These are phyloP conservation scores for Alternaria angustiovoidea DNA, from an alignment of 2,329 filamentous ascomycete genomes.

Conservation along the genomic window DNA sequence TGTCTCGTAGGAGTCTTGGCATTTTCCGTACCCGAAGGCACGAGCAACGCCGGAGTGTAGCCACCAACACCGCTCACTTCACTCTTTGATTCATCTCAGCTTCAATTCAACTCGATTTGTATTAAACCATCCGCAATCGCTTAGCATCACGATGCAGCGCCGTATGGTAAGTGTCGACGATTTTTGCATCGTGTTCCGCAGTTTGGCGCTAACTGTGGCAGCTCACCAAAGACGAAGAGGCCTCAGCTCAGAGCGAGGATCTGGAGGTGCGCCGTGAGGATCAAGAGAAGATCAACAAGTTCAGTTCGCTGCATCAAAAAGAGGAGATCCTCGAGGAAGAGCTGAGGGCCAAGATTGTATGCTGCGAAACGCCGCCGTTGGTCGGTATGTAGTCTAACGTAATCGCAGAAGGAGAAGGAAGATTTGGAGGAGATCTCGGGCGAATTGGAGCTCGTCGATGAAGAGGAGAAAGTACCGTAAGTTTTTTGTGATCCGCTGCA, in stretches of 20 bases:
- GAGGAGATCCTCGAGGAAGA: slow-evolving; percentile 82
- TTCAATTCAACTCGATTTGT: background rate
- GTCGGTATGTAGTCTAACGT: background rate
- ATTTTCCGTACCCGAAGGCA: slow-evolving; percentile 10
- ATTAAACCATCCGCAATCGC: background rate
- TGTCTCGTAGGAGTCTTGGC: slow-evolving; percentile 11
- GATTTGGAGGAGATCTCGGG: slow-evolving; percentile 91
- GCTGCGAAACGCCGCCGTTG: slow-evolving; percentile 30
- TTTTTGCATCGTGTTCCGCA: slow-evolving; percentile 10
- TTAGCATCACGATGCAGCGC: slow-evolving; percentile 47
- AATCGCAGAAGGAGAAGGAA: slow-evolving; percentile 90
- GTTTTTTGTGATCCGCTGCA: slow-evolving; percentile 41
- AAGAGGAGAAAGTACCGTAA: slow-evolving; percentile 92
- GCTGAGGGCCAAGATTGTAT: slow-evolving; percentile 78
- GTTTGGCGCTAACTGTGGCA: slow-evolving; percentile 53
- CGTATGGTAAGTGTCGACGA: slow-evolving; percentile 53
- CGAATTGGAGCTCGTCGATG: slow-evolving; percentile 93
- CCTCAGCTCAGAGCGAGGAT: slow-evolving; percentile 74
- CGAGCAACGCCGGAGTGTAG: slow-evolving; percentile 6
- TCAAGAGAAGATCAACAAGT: slow-evolving; percentile 98
- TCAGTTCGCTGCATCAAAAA: slow-evolving; percentile 91
- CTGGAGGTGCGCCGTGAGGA: slow-evolving; percentile 95
- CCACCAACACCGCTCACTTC: slow-evolving; percentile 7
- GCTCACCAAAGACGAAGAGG: slow-evolving; percentile 95
- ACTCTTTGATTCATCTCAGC: background rate